Evolutionary conservation across 768 basidiomycete genomes (phyloP).

Genomic region (Termitomyces sp.): DNA sequence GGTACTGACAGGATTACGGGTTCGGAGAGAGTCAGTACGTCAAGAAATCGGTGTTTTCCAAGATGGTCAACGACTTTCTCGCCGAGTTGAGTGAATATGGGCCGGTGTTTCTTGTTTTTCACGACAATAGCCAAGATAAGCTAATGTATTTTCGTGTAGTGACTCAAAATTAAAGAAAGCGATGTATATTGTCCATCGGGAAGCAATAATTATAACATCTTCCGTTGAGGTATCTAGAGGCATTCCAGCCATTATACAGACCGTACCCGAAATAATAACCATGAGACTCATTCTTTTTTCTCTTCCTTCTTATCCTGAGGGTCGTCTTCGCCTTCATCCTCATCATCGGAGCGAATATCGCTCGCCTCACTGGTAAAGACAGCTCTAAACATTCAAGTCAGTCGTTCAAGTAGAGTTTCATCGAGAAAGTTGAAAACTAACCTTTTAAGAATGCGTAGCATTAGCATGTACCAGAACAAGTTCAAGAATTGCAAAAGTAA

Average conservation of each 20-base stretch:
- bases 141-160: constrained; percentile 45
- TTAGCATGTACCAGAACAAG: constrained; percentile 90
- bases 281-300: background rate
- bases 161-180: too few species aligned
- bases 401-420: background rate
- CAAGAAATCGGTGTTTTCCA: constrained; percentile 47
- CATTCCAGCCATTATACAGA: background rate
- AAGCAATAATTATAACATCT: background rate
- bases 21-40: constrained; percentile 64
- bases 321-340: background rate
- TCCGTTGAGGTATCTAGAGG: background rate
- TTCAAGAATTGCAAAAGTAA: constrained; percentile 79
- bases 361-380: constrained; percentile 19
- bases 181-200: background rate
- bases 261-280: background rate
- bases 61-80: constrained; percentile 46
- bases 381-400: constrained; percentile 38
- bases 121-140: constrained; percentile 76
- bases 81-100: constrained; percentile 36
- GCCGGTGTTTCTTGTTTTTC: constrained; percentile 77
- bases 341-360: constrained; percentile 1
- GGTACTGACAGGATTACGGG: constrained; percentile 47
- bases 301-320: background rate
- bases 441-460: constrained; percentile 74
- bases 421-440: constrained; percentile 28